Evolutionary conservation across 768 basidiomycete species (phyloP), one percentile per base, ranked within the genome.

Genomic region (Lactarius indigo): DNA sequence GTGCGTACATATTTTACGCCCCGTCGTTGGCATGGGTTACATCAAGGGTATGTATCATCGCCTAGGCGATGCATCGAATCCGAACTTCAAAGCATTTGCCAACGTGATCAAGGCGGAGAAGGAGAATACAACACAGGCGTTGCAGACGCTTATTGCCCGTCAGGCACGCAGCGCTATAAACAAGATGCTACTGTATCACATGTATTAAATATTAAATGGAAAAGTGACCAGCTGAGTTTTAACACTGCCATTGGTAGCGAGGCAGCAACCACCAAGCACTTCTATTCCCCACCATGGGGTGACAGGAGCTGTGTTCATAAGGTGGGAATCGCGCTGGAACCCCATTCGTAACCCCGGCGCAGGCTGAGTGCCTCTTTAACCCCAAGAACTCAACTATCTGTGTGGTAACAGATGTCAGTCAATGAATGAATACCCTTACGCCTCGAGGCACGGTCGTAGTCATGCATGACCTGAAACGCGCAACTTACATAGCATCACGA

Each of bases 81-180:
- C 87, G 0, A 78, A 79, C 15, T 97, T 97, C 83, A 91, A 87
- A 73, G 77, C 83, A 1, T 88, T 95, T 73, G 83, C 89, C 6
- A 77, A 77, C 3, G 76, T 91, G 37, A 83, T 95, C 72, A 96
- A 93, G 75, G 89, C 92, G 39, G 88, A 87, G 72, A 92, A 90
- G 73, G 84, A 85, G 6, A 78, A 75, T 3, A 94, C 92, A 1
- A 78, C 74, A 54, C 76, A 75, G 56, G 59, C 76, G 28, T 69
- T 81, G 1, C 74, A 76, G 54, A 72, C 71, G 1, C 63, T 83
- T 10, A 3, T 59, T 82, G 26, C 73, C 67, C 20, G 30, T 41
- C 17, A 12, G 26, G 12, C n/a, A 50, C 41, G 26, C 59, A 5
- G 28, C 2, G 37, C 59, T 59, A 23, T 67, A 63, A 62, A 55